Evolutionary conservation across 1,139 yeast species (phyloP), one percentile per base, ranked within the genome.

Genomic region (Magnusiomyces ingens): DNA sequence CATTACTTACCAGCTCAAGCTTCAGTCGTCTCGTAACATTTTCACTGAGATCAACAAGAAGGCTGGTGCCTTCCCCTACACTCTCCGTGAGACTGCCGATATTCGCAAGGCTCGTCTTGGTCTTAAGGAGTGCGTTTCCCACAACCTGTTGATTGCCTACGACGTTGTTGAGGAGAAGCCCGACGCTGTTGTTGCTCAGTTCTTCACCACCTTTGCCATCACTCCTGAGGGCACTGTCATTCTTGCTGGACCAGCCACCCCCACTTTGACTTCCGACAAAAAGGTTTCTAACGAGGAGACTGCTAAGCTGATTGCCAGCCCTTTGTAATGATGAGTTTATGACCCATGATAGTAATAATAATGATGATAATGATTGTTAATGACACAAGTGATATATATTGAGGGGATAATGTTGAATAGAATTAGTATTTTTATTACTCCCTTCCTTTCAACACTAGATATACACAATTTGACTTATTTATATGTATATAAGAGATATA

Each of bases 61-160:
- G 65, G 77, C 81, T 51, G 86, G 89, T 40, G 76, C 76, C 38
- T 85, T 84, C 80, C 94, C 94, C 52, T 81, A 81, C 73, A 77
- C 85, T 62, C 76, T 84, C 64, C 77, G 85, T 67, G 76, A 80
- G 62, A 77, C 85, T 58, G 83, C 78, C 45, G 89, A 85, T 63
- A 82, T 86, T 61, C 78, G 82, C 69, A 84, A 80, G 70, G 82
- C 86, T 57, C 81, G 88, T 67, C 80, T 85, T 73, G 94, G 93
- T 48, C 77, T 85, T 64, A 81, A 79, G 64, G 94, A 85, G 74
- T 83, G 89, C 65, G 75, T 77, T 52, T 80, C 78, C 75, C 93
- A 85, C 71, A 78, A 79, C 62, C 81, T 84, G 53, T 76, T 84
- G 62, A 76, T 79, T 67, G 81, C 88, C 50, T 85, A 85, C 68